Base-by-base conservation (phyloP, 495 filamentous ascomycete genomes). In the Aeminium ludgeri region DNA sequence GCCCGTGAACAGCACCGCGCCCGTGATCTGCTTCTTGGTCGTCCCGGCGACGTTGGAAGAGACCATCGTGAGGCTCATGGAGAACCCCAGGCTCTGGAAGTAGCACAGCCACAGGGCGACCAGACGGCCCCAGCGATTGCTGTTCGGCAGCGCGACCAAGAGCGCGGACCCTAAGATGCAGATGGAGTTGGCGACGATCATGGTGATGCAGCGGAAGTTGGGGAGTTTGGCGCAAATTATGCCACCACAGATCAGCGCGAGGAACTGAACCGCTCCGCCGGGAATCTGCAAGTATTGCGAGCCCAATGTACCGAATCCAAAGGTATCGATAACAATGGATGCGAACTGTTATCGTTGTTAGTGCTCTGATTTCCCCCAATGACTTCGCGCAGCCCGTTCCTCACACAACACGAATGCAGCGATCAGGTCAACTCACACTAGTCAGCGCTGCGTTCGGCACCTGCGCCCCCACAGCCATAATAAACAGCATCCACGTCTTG, bases 11-110 rank as follows among this genome's bases (percentile, higher is more conserved):
- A 71, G 39, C 15, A 66, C 49, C 3, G 68, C 68, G n/a, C 63
- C 64, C 0, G 68, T 71, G 5, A 70, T 48, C 40, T 64, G 63
- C 20, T 73, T 73, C 56, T 73, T 73, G 0, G 69, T 73, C 38
- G 66, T 69, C 2, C 69, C 69, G 1, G 68, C 69, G 23, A 73
- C 61, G 44, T 74, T 74, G 6, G 36, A 41, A 29, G 30, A 39
- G 23, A 58, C 41, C 32, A 58, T 55, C 0, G 55, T 55, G 55
- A 67, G 31, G 43, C 54, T 59, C 37, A 65, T 53, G 29, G 56
- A 60, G 41, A 65, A 65, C 0, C 64, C 64, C 5, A 65, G 53
- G 3, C 59, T 60, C 20, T 58, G 51, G 29, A 62, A 63, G 8
- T 45, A 51, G 19, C 50, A 55, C 2, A 57, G 50, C 52, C 60